Evolutionary conservation across 2,329 filamentous ascomycete species (phyloP).

Genomic region (Fusarium ramigenum): DNA sequence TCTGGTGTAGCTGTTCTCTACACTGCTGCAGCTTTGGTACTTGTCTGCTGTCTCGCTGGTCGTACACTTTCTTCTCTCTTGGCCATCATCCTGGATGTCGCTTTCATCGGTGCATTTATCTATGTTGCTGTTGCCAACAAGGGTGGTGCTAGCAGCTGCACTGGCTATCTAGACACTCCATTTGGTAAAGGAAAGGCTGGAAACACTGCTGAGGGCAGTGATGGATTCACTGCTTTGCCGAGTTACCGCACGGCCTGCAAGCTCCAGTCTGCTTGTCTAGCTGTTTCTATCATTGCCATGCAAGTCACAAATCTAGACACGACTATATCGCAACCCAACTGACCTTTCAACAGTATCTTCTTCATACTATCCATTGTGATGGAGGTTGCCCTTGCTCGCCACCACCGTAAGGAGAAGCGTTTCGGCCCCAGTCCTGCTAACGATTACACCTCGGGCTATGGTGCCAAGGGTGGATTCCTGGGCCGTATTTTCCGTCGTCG

Average conservation of each 20-base stretch:
- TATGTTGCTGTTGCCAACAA: constrained; percentile 82
- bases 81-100: constrained; percentile 78
- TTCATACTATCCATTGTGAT: constrained; percentile 78
- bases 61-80: constrained; percentile 76
- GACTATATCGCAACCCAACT: neutral
- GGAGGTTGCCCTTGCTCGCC: constrained; percentile 73
- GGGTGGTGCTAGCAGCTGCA: constrained; percentile 73
- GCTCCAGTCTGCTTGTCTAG: constrained; percentile 80
- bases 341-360: constrained; percentile 64
- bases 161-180: constrained; percentile 67
- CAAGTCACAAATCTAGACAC: constrained; percentile 51
- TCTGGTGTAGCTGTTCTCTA: constrained; percentile 80
- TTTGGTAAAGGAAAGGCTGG: constrained; percentile 72
- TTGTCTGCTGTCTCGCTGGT: constrained; percentile 84
- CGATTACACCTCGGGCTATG: constrained; percentile 69
- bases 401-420: constrained; percentile 79
- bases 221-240: constrained; percentile 59
- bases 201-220: constrained; percentile 57
- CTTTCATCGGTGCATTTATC: constrained; percentile 80
- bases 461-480: constrained; percentile 47
- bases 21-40: constrained; percentile 73
- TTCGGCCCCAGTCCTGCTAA: constrained; percentile 63
- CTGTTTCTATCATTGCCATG: constrained; percentile 81
- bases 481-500: constrained; percentile 47
- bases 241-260: constrained; percentile 68